Conservation (phyloP, 768 basidiomycete species). For the Hypholoma sublateritium region DNA sequence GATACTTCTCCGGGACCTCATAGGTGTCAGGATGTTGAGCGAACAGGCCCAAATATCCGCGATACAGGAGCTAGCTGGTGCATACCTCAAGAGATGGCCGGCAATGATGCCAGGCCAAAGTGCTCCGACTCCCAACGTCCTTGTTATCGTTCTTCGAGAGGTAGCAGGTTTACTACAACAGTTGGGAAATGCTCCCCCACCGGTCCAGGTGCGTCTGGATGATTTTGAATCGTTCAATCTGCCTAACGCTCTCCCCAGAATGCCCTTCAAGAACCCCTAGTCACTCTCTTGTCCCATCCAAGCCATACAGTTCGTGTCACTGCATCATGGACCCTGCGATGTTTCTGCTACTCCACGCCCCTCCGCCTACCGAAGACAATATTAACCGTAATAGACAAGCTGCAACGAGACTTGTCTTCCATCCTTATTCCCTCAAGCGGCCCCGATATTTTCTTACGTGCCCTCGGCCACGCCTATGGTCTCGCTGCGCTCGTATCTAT, state of each 20-base stretch:
- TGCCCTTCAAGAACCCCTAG: conserved; percentile 79
- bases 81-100: conserved; percentile 90
- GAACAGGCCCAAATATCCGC: conserved; percentile 94
- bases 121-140: conserved; percentile 63
- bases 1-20: conserved; percentile 78
- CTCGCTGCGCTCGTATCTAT: conserved; percentile 85
- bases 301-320: conserved; percentile 84
- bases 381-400: conserved; percentile 71
- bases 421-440: conserved; percentile 72
- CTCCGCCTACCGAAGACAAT: conserved; percentile 80
- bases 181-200: conserved; percentile 88
- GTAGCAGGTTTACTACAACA: conserved; percentile 84
- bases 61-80: conserved; percentile 79
- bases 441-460: conserved; percentile 66
- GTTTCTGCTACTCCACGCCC: conserved; percentile 90
- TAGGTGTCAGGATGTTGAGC: conserved; percentile 85
- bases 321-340: conserved; percentile 84
- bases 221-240: neutral
- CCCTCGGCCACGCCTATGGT: conserved; percentile 88
- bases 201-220: conserved; percentile 62
- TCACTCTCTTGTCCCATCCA: conserved; percentile 85
- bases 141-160: conserved; percentile 78
- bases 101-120: conserved; percentile 86
- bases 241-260: conserved; percentile 47
- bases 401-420: conserved; percentile 79